These are phyloP conservation scores for Cryptosporidium tyzzeri DNA, from an alignment of 169 alveolate genomes.

Conservation along the genomic window DNA sequence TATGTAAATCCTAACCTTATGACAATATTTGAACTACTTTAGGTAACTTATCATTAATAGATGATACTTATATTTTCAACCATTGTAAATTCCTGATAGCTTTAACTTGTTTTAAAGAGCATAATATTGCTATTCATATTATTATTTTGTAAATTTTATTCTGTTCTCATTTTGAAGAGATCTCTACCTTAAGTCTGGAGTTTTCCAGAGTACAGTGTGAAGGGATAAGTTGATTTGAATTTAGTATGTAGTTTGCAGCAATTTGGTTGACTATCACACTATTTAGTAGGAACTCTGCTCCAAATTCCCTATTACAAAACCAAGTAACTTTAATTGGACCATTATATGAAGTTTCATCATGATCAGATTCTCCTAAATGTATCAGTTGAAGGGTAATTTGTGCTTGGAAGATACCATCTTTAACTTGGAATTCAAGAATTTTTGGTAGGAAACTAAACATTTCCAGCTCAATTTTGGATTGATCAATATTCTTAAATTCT, in stretches of 20 bases:
- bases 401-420: slow-evolving; percentile 46
- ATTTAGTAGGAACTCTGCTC: slow-evolving; percentile 9
- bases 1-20: neutral
- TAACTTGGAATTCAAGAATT: slow-evolving; percentile 23
- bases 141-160: neutral
- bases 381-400: slow-evolving; percentile 36
- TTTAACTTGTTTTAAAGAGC: neutral
- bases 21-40: neutral
- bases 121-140: neutral
- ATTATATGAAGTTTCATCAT: slow-evolving; percentile 25
- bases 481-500: slow-evolving; percentile 21
- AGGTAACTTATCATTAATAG: neutral
- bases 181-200: slow-evolving; percentile 59
- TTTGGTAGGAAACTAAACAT: slow-evolving; percentile 67
- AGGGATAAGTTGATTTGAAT: slow-evolving; percentile 51
- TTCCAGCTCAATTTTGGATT: slow-evolving; percentile 38
- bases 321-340: slow-evolving; percentile 64
- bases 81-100: neutral
- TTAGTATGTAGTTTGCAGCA: slow-evolving; percentile 50
- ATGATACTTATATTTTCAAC: neutral
- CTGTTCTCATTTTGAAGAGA: neutral
- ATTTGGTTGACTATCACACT: slow-evolving; percentile 19
- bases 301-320: slow-evolving; percentile 63
- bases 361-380: slow-evolving; percentile 13
- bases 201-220: slow-evolving; percentile 39